These are phyloP conservation scores for Ciborinia camelliae DNA, from an alignment of 2,329 filamentous ascomycete species.

Conservation along the genomic window DNA sequence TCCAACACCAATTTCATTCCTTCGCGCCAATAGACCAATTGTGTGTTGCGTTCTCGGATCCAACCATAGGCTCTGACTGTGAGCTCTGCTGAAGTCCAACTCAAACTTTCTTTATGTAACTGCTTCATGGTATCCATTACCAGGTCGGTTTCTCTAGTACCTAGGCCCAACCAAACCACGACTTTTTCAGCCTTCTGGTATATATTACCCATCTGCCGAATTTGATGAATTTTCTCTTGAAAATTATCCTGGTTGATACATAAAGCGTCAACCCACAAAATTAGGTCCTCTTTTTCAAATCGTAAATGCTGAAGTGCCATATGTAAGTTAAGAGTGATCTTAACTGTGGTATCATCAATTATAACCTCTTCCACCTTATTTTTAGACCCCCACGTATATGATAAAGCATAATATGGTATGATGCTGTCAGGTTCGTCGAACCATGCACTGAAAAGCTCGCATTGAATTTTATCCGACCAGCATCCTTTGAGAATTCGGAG, in stretches of 20 bases:
- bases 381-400: conserved; percentile 22
- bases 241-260: too few species aligned
- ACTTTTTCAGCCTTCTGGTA: conserved; percentile 8
- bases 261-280: conserved; percentile 20
- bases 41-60: conserved; percentile 16
- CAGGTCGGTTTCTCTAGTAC: conserved; percentile 4
- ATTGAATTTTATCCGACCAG: conserved; percentile 14
- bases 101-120: conserved; percentile 12
- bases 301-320: conserved; percentile 22
- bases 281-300: conserved; percentile 7
- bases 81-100: conserved; percentile 7
- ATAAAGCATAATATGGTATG: conserved; percentile 22
- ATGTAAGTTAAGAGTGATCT: conserved; percentile 21
- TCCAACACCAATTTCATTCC: background rate
- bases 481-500: conserved; percentile 19
- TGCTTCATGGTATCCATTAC: conserved; percentile 21
- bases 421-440: conserved; percentile 12
- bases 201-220: conserved; percentile 11
- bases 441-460: conserved; percentile 17
- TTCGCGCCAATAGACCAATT: background rate
- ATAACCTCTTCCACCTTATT: conserved; percentile 8
- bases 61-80: conserved; percentile 7
- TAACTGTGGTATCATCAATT: conserved; percentile 17
- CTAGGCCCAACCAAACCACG: conserved; percentile 1
- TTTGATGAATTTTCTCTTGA: conserved; percentile 19